Evolutionary conservation across 2,329 filamentous ascomycete genomes (phyloP), one percentile per base, ranked within the genome.

Genomic region (Talaromyces piceae): DNA sequence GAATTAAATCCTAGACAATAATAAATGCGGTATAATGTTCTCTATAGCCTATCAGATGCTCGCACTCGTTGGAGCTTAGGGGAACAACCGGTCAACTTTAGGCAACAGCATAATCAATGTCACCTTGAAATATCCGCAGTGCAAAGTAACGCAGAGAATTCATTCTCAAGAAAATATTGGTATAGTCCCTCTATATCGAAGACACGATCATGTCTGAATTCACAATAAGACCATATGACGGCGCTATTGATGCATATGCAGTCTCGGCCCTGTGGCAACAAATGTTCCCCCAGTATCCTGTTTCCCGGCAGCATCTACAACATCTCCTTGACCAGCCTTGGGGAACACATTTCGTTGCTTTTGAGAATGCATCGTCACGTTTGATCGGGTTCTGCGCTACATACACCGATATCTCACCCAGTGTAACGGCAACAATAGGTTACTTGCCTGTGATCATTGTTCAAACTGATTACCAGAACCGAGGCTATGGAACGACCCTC

Each of bases 241-340:
- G 23, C 18, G 27, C 23, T 12, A 9, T n/a, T 16, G 49, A 51
- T 22, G 16, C 33, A 13, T 13, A 20, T 7, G n/a, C 26, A 5
- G 43, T 51, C 13, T 33, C 43, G 26, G 16, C 31, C 11, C 49
- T 51, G 4, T 51, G 49, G 49, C 43, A 51, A 39, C 16, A 41
- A 8, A 26, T 43, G 2, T 23, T 51, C 12, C 49, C 49, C 1
- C 31, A 47, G 20, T 51, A 51, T 20, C 49, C 49, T 13, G 27
- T 51, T 39, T 27, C 20, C 43, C 25, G 31, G 12, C 43, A 41
- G 20, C 49, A 47, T 25, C 31, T 51, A n/a, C 43, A 31, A 25
- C 11, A 23, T 2, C 49, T 51, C n/a, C 20, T 51, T 6, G 13
- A 3, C 13, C 31, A 41, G 7, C 13, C 6, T 1, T 30, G 44